A percentile compares a stretch with the other conserved stretches of the same genome.
Evolutionary conservation across 371 early-diverging fungal genomes (phyloP).

Genomic region (Lichtheimia ornata): DNA sequence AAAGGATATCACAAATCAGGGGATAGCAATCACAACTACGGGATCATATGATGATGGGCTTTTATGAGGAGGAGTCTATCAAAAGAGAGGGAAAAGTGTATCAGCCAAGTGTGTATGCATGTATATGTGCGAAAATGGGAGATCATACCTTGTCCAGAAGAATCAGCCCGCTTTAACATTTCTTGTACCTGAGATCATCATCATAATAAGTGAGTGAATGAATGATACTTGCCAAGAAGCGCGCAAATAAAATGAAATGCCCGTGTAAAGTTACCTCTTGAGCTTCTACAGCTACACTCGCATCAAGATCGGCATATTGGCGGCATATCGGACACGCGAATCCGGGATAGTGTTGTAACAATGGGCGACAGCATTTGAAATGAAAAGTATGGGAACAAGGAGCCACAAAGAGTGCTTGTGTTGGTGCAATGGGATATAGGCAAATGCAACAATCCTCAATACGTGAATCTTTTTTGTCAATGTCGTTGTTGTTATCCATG

Average conservation of each 20-base stretch:
- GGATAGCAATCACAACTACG: neutral
- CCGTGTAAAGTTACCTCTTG: conserved; percentile 15
- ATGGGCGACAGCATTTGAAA: conserved; percentile 83
- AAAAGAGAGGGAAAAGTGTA: too few relatives aligned
- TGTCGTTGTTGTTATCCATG: conserved; percentile 5
- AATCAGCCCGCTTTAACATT: neutral
- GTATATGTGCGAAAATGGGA: neutral
- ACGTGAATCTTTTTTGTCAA: conserved; percentile 11
- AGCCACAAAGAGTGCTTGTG: conserved; percentile 89
- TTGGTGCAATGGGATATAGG: conserved; percentile 79
- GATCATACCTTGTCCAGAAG: conserved; percentile 8
- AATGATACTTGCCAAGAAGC: neutral
- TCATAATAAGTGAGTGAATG: neutral
- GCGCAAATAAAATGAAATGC: neutral
- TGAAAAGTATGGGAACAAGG: conserved; percentile 94
- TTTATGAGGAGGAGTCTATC: too few relatives aligned
- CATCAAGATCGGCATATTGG: conserved; percentile 86
- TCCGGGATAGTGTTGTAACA: conserved; percentile 58
- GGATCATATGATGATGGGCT: too few relatives aligned
- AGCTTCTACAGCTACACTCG: conserved; percentile 59
- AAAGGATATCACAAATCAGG: neutral
- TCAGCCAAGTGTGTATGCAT: too few relatives aligned
- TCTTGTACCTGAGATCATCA: neutral
- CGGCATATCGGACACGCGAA: conserved; percentile 93
- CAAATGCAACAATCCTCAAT: conserved; percentile 91